These are phyloP conservation scores for Pseudoturritis turrita DNA, from an alignment of 345 rosid species.

Conservation along the genomic window DNA sequence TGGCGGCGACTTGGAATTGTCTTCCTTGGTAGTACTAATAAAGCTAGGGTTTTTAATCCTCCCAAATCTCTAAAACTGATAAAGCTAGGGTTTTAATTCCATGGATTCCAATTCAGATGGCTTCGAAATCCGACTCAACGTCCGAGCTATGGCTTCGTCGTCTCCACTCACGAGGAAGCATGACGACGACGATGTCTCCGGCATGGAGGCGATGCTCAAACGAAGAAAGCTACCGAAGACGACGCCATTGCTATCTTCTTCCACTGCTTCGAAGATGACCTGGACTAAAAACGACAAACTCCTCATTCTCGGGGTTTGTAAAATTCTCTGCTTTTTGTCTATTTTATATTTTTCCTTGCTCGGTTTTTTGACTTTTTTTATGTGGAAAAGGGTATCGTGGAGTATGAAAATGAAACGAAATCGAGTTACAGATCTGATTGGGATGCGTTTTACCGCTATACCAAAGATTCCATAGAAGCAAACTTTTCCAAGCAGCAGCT, in stretches of 20 bases:
- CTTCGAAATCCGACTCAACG: not conserved
- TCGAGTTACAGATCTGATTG: not conserved
- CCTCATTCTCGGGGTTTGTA: slow-evolving; percentile 8
- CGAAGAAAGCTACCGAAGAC: no score
- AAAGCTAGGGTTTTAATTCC: no score
- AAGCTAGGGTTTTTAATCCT: no score
- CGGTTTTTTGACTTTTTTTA: not conserved
- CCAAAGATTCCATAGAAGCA: not conserved
- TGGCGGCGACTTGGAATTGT: no score
- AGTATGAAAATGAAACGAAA: not conserved
- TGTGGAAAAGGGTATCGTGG: slow-evolving; percentile 10
- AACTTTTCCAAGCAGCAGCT: not conserved
- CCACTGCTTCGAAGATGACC: no score
- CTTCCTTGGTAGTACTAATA: no score
- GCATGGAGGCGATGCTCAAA: not conserved
- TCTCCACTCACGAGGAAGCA: not conserved
- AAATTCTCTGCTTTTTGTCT: not conserved
- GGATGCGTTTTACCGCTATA: not conserved
- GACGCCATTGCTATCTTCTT: no score
- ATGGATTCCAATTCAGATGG: not conserved
- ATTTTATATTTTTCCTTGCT: not conserved
- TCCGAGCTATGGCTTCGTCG: not conserved
- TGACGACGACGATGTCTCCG: not conserved
- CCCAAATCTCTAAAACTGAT: no score
- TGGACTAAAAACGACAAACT: no score